phyloP scores from a whole-genome alignment of 345 rosid genomes.

The Salix exigua region DNA sequence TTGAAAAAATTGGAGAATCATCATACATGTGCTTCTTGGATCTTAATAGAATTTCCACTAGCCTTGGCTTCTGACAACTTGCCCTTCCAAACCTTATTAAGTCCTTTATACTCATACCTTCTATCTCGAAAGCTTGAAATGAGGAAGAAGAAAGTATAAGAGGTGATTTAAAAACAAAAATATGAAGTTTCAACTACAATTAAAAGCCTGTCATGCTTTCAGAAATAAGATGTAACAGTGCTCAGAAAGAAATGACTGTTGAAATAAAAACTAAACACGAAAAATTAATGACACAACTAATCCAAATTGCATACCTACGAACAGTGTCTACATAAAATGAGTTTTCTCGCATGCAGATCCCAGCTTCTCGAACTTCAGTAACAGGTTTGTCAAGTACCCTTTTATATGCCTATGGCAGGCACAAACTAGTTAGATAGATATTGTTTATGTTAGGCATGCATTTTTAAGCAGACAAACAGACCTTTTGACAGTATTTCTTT shows the following conservation, averaged over 20 bases:
- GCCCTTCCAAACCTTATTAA: constrained; percentile 97
- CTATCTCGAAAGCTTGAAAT: constrained; percentile 86
- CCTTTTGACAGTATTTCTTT: constrained; percentile 90
- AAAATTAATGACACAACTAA: constrained; percentile 3
- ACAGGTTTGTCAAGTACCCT: constrained; percentile 81
- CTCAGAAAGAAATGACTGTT: not conserved
- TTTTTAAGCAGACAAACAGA: constrained; percentile 12
- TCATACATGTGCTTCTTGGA: constrained; percentile 91
- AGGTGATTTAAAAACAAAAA: not conserved
- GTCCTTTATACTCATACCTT: constrained; percentile 95
- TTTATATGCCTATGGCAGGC: constrained; percentile 61
- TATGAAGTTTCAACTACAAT: not conserved
- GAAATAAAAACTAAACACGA: not conserved
- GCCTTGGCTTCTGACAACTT: constrained; percentile 94
- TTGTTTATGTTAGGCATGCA: constrained; percentile 10
- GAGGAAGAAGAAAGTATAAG: constrained; percentile 18
- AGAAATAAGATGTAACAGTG: not conserved
- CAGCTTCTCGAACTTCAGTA: constrained; percentile 95
- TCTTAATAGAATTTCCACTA: constrained; percentile 85
- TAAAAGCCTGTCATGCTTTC: not conserved
- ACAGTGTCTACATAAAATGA: constrained; percentile 93
- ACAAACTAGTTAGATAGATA: constrained; percentile 22
- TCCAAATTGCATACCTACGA: constrained; percentile 54
- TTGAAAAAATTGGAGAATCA: constrained; percentile 6
- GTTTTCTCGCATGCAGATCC: constrained; percentile 98